Percentiles rank a stretch among this genome's conserved stretches.
Conservation (phyloP, 441 rosid species). For the Corymbia calophylla region DNA sequence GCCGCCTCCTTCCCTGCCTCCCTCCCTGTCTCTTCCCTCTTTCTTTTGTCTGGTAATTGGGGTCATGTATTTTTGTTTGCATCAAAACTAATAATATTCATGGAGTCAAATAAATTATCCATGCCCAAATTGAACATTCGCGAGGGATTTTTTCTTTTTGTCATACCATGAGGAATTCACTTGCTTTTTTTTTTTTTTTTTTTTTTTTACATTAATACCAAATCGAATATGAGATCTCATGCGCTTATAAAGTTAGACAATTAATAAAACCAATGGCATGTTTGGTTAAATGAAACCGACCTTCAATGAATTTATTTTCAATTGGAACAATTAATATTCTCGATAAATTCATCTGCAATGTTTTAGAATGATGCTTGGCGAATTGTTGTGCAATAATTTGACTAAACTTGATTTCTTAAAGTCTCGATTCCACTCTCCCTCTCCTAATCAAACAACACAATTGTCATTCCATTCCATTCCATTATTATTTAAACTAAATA, state of each 20-base stretch:
- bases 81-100: background rate
- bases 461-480: background rate
- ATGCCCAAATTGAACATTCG: background rate
- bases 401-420: background rate
- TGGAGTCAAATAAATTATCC: background rate
- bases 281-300: background rate
- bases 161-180: background rate
- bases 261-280: accelerated
- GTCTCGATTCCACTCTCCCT: background rate
- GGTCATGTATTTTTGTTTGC: background rate
- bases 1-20: accelerated
- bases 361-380: background rate
- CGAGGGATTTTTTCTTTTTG: accelerated
- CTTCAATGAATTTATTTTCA: accelerated
- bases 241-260: background rate
- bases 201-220: accelerated
- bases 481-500: no score
- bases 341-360: accelerated
- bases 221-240: background rate
- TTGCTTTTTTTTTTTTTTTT: background rate
- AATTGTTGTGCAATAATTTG: background rate
- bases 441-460: no score
- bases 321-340: background rate
- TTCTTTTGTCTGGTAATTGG: background rate
- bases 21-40: background rate